Evolutionary conservation across 2,329 filamentous ascomycete species (phyloP).

Genomic region (Pseudopyricularia cyperi): DNA sequence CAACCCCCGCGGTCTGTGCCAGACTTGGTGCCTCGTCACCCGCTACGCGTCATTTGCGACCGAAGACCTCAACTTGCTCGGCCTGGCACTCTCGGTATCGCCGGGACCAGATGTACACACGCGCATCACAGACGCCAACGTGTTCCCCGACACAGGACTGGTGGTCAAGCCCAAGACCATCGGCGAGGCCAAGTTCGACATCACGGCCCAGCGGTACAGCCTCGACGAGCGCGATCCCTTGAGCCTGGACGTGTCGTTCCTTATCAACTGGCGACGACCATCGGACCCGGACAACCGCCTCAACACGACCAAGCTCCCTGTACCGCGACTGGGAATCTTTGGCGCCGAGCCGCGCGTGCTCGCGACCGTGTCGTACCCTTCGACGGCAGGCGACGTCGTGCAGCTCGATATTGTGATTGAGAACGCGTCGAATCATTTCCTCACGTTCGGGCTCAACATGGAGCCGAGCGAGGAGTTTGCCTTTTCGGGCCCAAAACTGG

Average conservation of each 20-base stretch:
- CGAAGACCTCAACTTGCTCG: conserved; percentile 52
- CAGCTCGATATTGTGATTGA: conserved; percentile 53
- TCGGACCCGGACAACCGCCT: conserved; percentile 13
- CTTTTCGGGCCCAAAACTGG: conserved; percentile 78
- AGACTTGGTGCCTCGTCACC: conserved; percentile 70
- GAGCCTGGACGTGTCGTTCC: conserved; percentile 60
- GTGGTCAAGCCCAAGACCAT: conserved; percentile 53
- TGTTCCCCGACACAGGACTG: conserved; percentile 26
- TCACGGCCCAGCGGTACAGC: conserved; percentile 61
- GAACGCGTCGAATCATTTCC: conserved; percentile 86
- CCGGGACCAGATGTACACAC: conserved; percentile 45
- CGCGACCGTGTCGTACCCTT: conserved; percentile 36
- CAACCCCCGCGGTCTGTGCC: conserved; percentile 49
- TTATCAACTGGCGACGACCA: conserved; percentile 63
- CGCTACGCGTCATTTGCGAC: conserved; percentile 64
- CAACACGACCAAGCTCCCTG: conserved; percentile 57
- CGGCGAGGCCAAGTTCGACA: conserved; percentile 57
- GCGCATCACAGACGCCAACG: conserved; percentile 25
- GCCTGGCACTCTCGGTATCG: conserved; percentile 42
- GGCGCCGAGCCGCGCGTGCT: conserved; percentile 80
- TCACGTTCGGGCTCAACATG: conserved; percentile 87
- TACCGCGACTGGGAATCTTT: conserved; percentile 70
- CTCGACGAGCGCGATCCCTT: conserved; percentile 73
- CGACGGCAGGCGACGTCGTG: neutral
- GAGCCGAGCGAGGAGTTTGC: conserved; percentile 87